phyloP scores from a whole-genome alignment of 768 basidiomycete genomes.

The Collybia nuda region DNA sequence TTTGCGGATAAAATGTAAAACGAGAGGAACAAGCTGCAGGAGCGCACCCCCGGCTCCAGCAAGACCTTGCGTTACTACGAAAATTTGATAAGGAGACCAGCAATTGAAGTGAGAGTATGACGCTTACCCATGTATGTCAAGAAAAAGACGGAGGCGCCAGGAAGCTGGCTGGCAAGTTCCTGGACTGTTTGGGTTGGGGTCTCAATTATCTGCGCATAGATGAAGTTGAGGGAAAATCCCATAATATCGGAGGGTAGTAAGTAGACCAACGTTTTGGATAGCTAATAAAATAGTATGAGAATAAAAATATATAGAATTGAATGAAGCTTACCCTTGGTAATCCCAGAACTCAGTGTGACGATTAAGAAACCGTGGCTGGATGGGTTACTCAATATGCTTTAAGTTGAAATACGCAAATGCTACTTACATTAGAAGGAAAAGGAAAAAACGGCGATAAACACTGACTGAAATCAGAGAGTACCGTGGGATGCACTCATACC shows the following conservation, averaged over 20 bases:
- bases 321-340: slow-evolving; percentile 37
- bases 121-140: slow-evolving; percentile 53
- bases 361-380: slow-evolving; percentile 73
- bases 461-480: slow-evolving; percentile 68
- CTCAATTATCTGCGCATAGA: slow-evolving; percentile 31
- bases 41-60: slow-evolving; percentile 52
- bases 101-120: not conserved
- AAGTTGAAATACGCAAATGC: not conserved
- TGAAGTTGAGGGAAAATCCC: not conserved
- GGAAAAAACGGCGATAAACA: slow-evolving; percentile 70
- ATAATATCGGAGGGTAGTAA: no score
- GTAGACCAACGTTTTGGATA: not conserved
- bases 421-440: slow-evolving; percentile 59
- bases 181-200: slow-evolving; percentile 43
- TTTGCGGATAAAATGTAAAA: slow-evolving; percentile 61
- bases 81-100: not conserved
- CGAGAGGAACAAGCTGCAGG: slow-evolving; percentile 51
- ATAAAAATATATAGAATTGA: not conserved
- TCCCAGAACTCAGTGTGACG: slow-evolving; percentile 61
- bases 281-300: not conserved
- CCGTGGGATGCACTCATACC: slow-evolving; percentile 70
- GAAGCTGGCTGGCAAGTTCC: slow-evolving; percentile 47
- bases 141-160: slow-evolving; percentile 61
- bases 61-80: slow-evolving; percentile 48
- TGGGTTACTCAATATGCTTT: no score